Evolutionary conservation across 345 rosid genomes (phyloP).

Genomic region (Populus davidiana): DNA sequence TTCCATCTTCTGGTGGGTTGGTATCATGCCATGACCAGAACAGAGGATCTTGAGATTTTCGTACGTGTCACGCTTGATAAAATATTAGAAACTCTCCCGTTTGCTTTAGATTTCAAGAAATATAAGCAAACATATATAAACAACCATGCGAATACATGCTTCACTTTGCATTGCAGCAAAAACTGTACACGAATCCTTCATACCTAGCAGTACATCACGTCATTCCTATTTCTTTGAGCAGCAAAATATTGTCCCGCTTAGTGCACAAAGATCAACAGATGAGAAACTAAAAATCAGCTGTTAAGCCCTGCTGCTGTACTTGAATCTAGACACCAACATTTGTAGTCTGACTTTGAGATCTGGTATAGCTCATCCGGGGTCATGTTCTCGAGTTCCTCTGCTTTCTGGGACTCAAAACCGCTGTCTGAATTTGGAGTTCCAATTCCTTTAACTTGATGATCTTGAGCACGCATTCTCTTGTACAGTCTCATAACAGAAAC

Average conservation of each 20-base stretch:
- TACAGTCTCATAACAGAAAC: constrained; percentile 68
- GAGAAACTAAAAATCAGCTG: neutral
- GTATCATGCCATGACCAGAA: neutral
- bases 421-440: constrained; percentile 10
- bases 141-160: too few relatives aligned
- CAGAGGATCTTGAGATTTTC: neutral
- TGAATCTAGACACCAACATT: constrained; percentile 68
- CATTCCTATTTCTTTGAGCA: too few relatives aligned
- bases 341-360: constrained; percentile 51
- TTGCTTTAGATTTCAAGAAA: neutral
- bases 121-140: too few relatives aligned
- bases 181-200: too few relatives aligned
- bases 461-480: constrained; percentile 58
- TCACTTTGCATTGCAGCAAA: too few relatives aligned
- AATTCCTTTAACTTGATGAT: constrained; percentile 35
- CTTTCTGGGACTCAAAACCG: constrained; percentile 39
- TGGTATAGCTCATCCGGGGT: constrained; percentile 51
- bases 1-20: neutral
- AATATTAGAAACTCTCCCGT: neutral
- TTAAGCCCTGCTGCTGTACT: constrained; percentile 11
- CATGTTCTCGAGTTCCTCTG: constrained; percentile 57
- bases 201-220: too few relatives aligned
- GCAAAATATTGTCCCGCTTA: too few relatives aligned
- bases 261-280: too few relatives aligned
- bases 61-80: neutral